phyloP scores from a whole-genome alignment of 371 early-diverging fungal species.

The Lichtheimia hyalospora region DNA sequence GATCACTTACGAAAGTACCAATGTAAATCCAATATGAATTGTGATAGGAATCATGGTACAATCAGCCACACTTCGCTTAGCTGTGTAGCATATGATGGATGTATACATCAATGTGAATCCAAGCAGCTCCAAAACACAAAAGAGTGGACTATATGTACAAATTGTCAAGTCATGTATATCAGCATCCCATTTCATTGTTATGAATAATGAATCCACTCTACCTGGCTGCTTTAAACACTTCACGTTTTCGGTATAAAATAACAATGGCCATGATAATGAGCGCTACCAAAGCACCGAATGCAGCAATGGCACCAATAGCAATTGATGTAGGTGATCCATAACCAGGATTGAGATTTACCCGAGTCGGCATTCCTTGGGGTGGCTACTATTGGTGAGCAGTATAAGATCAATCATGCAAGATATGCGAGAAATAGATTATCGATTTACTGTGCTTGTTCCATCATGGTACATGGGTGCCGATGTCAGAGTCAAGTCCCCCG shows the following conservation, averaged over 20 bases:
- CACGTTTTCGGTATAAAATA: slow-evolving; percentile 37
- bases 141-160: slow-evolving; percentile 38
- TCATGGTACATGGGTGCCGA: slow-evolving; percentile 56
- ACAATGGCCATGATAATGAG: slow-evolving; percentile 38
- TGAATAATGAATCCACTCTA: slow-evolving; percentile 12
- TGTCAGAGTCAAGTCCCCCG: slow-evolving; percentile 46
- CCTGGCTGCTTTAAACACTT: slow-evolving; percentile 59
- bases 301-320: slow-evolving; percentile 38
- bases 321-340: slow-evolving; percentile 43
- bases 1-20: slow-evolving; percentile 39
- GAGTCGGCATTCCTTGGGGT: slow-evolving; percentile 34
- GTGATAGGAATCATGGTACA: slow-evolving; percentile 48
- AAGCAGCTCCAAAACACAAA: slow-evolving; percentile 52
- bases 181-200: slow-evolving; percentile 1
- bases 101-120: slow-evolving; percentile 46
- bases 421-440: background rate
- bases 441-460: slow-evolving; percentile 29
- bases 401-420: background rate
- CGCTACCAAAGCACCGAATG: slow-evolving; percentile 39
- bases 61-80: slow-evolving; percentile 19
- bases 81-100: slow-evolving; percentile 35
- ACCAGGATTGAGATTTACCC: slow-evolving; percentile 32
- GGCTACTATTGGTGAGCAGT: slow-evolving; percentile 19
- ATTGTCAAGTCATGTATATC: background rate
- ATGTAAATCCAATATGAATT: slow-evolving; percentile 42